phyloP scores from a whole-genome alignment of 2,329 filamentous ascomycete species.

The Curvularia verruculosa region DNA sequence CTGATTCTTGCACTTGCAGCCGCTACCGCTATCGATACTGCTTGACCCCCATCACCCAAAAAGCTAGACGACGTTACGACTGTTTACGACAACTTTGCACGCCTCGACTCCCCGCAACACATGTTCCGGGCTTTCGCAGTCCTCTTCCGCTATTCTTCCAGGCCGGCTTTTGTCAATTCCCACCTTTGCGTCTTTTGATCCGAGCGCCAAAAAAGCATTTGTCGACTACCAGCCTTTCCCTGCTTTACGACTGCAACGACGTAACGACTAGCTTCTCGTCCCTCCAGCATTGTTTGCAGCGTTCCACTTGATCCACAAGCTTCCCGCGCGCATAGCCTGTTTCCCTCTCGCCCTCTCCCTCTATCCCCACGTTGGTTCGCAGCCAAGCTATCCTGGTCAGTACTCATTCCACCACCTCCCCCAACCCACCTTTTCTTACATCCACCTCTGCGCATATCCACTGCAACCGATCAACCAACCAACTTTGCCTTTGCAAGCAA shows the following conservation, averaged over 20 bases:
- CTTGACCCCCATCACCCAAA: slow-evolving; percentile 41
- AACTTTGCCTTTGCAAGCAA: slow-evolving; percentile 34
- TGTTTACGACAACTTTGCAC: slow-evolving; percentile 30
- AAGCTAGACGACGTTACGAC: slow-evolving; percentile 45
- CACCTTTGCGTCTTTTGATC: slow-evolving; percentile 41
- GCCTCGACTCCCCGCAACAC: slow-evolving; percentile 22
- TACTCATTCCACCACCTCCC: slow-evolving; percentile 8
- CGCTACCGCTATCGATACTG: slow-evolving; percentile 39
- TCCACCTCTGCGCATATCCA: slow-evolving; percentile 9
- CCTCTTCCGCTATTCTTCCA: slow-evolving; percentile 35
- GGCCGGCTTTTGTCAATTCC: slow-evolving; percentile 37
- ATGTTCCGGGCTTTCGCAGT: slow-evolving; percentile 25
- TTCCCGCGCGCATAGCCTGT: slow-evolving; percentile 15
- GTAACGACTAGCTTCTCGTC: slow-evolving; percentile 49
- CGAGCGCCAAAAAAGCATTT: slow-evolving; percentile 39
- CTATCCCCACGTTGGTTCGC: slow-evolving; percentile 21
- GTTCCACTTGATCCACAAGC: slow-evolving; percentile 37
- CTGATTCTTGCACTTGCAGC: slow-evolving; percentile 33
- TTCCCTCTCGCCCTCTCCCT: too few species aligned
- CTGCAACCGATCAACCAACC: slow-evolving; percentile 29
- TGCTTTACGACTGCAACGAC: slow-evolving; percentile 50
- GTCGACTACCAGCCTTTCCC: slow-evolving; percentile 25
- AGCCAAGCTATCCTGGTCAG: slow-evolving; percentile 28
- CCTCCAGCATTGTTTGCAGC: slow-evolving; percentile 50
- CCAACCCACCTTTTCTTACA: slow-evolving; percentile 5